Conservation (phyloP, 2,329 filamentous ascomycete genomes). For the Periglandula ipomoeae region DNA sequence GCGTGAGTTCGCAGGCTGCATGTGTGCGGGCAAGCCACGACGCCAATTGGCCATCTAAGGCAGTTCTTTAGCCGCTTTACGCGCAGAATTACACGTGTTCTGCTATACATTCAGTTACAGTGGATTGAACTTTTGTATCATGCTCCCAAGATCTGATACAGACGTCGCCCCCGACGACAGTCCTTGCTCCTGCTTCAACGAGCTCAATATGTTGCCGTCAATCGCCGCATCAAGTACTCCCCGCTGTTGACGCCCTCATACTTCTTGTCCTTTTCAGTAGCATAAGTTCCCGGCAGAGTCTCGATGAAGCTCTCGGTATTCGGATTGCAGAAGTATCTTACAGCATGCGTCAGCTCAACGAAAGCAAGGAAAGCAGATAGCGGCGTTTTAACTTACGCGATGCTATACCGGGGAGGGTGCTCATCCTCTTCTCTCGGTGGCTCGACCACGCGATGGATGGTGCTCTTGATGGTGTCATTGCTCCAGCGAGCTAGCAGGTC, state of each 20-base stretch:
- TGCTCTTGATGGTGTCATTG: slow-evolving; percentile 86
- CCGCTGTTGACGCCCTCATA: slow-evolving; percentile 71
- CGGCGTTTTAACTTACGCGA: slow-evolving; percentile 50
- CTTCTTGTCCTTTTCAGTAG: slow-evolving; percentile 58
- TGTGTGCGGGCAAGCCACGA: too few species aligned
- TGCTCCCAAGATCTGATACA: not conserved
- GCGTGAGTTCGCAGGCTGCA: too few species aligned
- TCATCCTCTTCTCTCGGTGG: slow-evolving; percentile 53
- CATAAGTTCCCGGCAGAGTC: slow-evolving; percentile 70
- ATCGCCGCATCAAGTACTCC: slow-evolving; percentile 69
- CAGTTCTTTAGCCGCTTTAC: too few species aligned
- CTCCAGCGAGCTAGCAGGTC: slow-evolving; percentile 82
- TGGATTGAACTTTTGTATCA: too few species aligned
- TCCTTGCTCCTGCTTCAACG: not conserved
- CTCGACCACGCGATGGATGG: slow-evolving; percentile 82
- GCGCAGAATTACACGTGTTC: too few species aligned
- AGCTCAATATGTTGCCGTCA: slow-evolving; percentile 61
- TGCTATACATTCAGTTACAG: too few species aligned
- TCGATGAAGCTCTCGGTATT: slow-evolving; percentile 70
- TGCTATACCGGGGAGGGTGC: slow-evolving; percentile 74
- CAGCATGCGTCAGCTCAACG: too few species aligned
- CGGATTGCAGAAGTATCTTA: slow-evolving; percentile 78
- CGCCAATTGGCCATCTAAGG: too few species aligned
- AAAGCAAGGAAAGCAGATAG: not conserved
- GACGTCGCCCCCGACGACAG: not conserved